Base-by-base conservation (phyloP, 2,329 filamentous ascomycete species). In the Cercospora citrullina region DNA sequence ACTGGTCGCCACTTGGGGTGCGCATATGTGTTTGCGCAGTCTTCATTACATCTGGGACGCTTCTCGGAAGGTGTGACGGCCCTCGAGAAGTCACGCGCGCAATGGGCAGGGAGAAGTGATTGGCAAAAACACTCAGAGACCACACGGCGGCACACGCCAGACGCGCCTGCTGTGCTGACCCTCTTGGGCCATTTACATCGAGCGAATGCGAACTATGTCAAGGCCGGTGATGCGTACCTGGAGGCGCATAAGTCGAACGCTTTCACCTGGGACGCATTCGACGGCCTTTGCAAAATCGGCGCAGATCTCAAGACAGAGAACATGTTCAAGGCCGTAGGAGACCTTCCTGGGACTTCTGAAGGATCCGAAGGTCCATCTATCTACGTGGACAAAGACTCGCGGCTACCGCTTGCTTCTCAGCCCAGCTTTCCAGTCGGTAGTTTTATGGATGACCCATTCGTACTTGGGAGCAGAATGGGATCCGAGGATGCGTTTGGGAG, bases 221-320 rank as follows among this genome's bases (percentile, higher is more conserved):
- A 92, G 79, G 94, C 95, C 7, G 89, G 94, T 16, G 87, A 91
- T 72, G 93, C 88, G 78, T 98, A 95, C 77, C 93, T 96, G 72
- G 93, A 96, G 68, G 89, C 94, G 5, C 82, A 99, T 74, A 96
- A 94, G 80, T 80, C 89, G 64, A 99, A 98, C 76, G 94, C 95
- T 1, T 94, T 98, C 80, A 95, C 97, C 87, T 99, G 95, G 95
- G 95, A 99, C 83, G 94, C 94, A 0, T 98, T 98, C 75, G 89
- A 90, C 23, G 90, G 88, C 16, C 85, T 99, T 7, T 97, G 94
- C 77, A 93, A 97, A 76, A 92, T 87, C 53, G 88, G 92, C 4
- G 90, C 93, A 55, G 89, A 89, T 72, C 86, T 98, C 64, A 89
- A 91, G 65, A 89, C 95, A 9, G 87, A 89, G 28, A 97, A 96